These are phyloP conservation scores for Boletus rubescentipes DNA, from an alignment of 768 basidiomycete genomes.

Conservation along the genomic window DNA sequence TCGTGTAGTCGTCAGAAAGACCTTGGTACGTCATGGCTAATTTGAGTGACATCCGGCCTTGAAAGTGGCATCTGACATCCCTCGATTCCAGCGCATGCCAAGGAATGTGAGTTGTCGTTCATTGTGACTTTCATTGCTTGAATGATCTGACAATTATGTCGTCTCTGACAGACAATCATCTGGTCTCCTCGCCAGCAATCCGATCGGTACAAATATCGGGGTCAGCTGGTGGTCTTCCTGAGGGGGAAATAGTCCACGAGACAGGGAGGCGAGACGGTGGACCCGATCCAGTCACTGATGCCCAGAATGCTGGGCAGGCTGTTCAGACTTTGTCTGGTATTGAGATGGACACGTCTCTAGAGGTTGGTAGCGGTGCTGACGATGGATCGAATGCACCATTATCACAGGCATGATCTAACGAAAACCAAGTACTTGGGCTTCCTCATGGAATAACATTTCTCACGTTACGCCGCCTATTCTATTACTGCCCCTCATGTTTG, in stretches of 20 bases:
- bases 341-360: not conserved
- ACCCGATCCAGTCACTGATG: not conserved
- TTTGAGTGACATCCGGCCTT: not conserved
- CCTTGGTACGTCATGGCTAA: constrained; percentile 46
- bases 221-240: not conserved
- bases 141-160: constrained; percentile 3
- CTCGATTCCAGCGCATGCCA: constrained; percentile 56
- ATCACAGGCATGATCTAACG: not conserved
- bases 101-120: constrained; percentile 58
- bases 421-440: not conserved
- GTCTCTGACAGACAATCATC: constrained; percentile 39
- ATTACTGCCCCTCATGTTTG: not conserved
- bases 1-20: constrained; percentile 63
- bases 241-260: not conserved
- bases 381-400: not conserved
- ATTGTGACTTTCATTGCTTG: not conserved
- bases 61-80: constrained; percentile 9
- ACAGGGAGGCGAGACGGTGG: not conserved
- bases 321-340: not conserved
- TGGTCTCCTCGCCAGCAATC: constrained; percentile 21
- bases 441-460: not conserved
- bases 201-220: constrained; percentile 3
- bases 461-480: not conserved
- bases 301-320: not conserved
- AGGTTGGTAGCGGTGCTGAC: not conserved